Evolutionary conservation across 768 basidiomycete genomes (phyloP).

Genomic region (Termitomyces sp.): DNA sequence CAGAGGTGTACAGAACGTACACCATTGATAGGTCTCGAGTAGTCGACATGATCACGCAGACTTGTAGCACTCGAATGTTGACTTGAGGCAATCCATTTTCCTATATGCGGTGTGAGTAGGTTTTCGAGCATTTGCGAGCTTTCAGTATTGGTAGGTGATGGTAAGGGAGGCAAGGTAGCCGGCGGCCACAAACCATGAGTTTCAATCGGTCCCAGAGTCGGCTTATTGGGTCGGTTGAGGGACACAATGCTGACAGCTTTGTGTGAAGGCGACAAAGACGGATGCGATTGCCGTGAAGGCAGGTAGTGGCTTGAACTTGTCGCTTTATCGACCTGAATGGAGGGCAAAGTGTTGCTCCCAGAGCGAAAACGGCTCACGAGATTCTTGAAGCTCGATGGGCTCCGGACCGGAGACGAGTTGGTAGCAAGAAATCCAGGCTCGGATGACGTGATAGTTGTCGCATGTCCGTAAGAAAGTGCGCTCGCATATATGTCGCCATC

Average conservation of each 20-base stretch:
- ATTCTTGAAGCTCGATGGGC: neutral
- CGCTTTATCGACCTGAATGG: constrained; percentile 2
- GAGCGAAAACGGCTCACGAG: constrained; percentile 5
- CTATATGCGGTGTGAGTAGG: constrained; percentile 24
- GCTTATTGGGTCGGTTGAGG: constrained; percentile 11
- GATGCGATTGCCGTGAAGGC: neutral
- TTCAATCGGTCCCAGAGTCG: constrained; percentile 6
- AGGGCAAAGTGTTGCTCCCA: constrained; percentile 1
- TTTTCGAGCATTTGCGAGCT: constrained; percentile 24
- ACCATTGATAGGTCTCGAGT: constrained; percentile 31
- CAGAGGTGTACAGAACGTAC: constrained; percentile 12
- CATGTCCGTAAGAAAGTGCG: constrained; percentile 3
- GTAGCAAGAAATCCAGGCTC: neutral
- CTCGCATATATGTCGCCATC: neutral
- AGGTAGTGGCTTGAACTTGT: constrained; percentile 3
- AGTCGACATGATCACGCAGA: constrained; percentile 35
- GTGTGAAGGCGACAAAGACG: constrained; percentile 5
- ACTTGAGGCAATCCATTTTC: constrained; percentile 13
- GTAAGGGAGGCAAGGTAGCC: constrained; percentile 19
- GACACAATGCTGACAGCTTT: constrained; percentile 3
- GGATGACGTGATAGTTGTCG: constrained; percentile 1
- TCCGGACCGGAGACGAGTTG: neutral
- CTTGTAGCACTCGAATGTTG: constrained; percentile 27
- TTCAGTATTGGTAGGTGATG: constrained; percentile 24
- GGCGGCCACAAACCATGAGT: constrained; percentile 19